These are phyloP conservation scores for Davidsoniella neocaledoniae DNA, from an alignment of 2,329 filamentous ascomycete genomes.

Conservation along the genomic window DNA sequence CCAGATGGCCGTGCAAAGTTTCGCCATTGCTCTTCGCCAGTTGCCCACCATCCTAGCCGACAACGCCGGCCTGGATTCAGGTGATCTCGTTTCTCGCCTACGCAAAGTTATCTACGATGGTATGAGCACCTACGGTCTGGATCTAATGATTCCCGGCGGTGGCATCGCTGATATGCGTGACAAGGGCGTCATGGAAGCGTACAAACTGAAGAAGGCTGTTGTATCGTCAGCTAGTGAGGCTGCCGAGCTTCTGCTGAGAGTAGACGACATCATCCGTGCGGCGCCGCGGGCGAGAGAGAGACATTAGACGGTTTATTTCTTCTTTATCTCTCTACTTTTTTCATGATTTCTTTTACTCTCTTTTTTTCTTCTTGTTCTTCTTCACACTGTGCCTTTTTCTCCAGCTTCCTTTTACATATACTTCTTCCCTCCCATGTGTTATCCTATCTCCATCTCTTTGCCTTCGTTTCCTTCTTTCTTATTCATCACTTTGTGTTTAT, in stretches of 20 bases:
- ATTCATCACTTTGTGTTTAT: background rate
- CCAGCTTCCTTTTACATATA: background rate
- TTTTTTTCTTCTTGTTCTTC: background rate
- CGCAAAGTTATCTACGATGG: conserved; percentile 92
- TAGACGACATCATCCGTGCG: conserved; percentile 94
- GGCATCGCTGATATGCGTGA: conserved; percentile 94
- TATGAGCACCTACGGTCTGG: conserved; percentile 79
- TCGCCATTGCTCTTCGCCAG: conserved; percentile 77
- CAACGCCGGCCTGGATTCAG: conserved; percentile 91
- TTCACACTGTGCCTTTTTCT: background rate
- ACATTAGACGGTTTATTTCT: conserved; percentile 30
- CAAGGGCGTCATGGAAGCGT: conserved; percentile 87
- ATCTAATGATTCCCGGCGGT: conserved; percentile 75
- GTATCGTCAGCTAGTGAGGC: conserved; percentile 93
- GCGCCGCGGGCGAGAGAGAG: conserved; percentile 71
- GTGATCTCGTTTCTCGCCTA: conserved; percentile 78
- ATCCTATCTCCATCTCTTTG: too few relatives aligned
- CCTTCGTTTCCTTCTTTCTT: background rate
- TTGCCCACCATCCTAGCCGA: conserved; percentile 93
- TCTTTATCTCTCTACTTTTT: background rate
- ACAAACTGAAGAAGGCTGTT: conserved; percentile 97
- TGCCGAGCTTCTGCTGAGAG: conserved; percentile 82
- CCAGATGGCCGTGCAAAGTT: conserved; percentile 80
- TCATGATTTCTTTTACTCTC: conserved; percentile 4
- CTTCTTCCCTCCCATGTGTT: background rate